Evolutionary conservation across 805 yeast species (phyloP), one percentile per base, ranked within the genome.

Genomic region (Starmerella cellae): DNA sequence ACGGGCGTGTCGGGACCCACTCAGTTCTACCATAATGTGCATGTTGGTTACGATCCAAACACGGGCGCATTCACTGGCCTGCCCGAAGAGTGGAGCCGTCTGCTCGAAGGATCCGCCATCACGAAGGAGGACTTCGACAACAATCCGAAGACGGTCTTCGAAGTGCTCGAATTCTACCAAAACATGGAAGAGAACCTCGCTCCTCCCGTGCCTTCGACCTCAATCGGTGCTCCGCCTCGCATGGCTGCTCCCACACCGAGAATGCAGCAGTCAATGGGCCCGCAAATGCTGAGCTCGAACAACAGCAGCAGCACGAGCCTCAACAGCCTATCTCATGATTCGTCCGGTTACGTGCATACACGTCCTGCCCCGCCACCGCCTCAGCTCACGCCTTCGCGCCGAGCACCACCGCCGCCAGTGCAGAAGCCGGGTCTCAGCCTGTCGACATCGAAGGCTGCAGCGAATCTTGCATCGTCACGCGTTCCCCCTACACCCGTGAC

Each of bases 81-180:
- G 34, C 98, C 98, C 0, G 78, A 74, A 23, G 94, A 84, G 55
- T 91, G 98, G 98, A 84, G 84, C 48, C 72, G 74, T 48, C 67
- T 87, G 28, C 68, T 91, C 41, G 71, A 79, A 11, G 82, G 91
- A 2, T 80, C 85, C 54, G 95, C 95, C 41, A 85, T 91, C 45
- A 75, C 95, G 5, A 76, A 73, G 49, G 80, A 74, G 49, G 98
- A 91, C 55, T 94, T 84, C 63, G 78, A 79, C 57, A 82, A 79
- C 47, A 83, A 91, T 60, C 95, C 96, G 2, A 87, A 83, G 60
- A 95, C 95, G 1, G 94, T 91, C 4, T 80, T 80, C 70, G 94
- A 84, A 55, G 85, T 82, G 46, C 84, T 84, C 22, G 84, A 82
- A 35, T 84, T 84, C 57, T 84, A 84, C 60, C 60, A 44, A 42